These are phyloP conservation scores for Pachysolen tannophilus DNA, from an alignment of 805 yeast genomes.

Conservation along the genomic window DNA sequence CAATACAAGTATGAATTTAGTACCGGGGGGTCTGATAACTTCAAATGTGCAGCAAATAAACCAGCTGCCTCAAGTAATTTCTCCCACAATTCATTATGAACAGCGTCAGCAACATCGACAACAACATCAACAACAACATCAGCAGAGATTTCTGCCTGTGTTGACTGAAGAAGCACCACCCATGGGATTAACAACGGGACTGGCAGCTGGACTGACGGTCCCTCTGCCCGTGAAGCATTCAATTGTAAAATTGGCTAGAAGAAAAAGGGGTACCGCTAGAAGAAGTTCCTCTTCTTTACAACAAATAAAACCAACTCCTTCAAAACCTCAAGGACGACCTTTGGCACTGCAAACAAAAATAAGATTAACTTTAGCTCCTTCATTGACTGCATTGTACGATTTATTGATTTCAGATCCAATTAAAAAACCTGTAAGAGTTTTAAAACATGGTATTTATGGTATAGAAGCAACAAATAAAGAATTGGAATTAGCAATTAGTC, in stretches of 20 bases:
- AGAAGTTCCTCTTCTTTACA: constrained; percentile 7
- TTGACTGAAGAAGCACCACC: too few relatives aligned
- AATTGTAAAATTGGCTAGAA: constrained; percentile 18
- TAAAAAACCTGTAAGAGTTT: constrained; percentile 15
- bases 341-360: constrained; percentile 44
- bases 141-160: too few relatives aligned
- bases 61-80: too few relatives aligned
- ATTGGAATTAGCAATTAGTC: not conserved
- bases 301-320: constrained; percentile 12
- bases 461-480: constrained; percentile 1
- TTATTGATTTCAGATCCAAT: constrained; percentile 26
- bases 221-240: too few relatives aligned
- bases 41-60: too few relatives aligned
- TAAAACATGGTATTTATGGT: constrained; percentile 11
- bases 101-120: too few relatives aligned
- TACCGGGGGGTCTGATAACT: too few relatives aligned
- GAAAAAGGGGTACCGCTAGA: constrained; percentile 14
- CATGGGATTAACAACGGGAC: too few relatives aligned
- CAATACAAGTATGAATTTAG: too few relatives aligned
- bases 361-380: constrained; percentile 37
- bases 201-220: too few relatives aligned
- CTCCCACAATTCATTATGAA: too few relatives aligned
- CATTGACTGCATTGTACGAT: constrained; percentile 34
- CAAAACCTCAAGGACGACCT: constrained; percentile 30
- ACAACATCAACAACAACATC: too few relatives aligned